These are phyloP conservation scores for Pythium apleroticum DNA, from an alignment of 352 stramenopile genomes.

Conservation along the genomic window DNA sequence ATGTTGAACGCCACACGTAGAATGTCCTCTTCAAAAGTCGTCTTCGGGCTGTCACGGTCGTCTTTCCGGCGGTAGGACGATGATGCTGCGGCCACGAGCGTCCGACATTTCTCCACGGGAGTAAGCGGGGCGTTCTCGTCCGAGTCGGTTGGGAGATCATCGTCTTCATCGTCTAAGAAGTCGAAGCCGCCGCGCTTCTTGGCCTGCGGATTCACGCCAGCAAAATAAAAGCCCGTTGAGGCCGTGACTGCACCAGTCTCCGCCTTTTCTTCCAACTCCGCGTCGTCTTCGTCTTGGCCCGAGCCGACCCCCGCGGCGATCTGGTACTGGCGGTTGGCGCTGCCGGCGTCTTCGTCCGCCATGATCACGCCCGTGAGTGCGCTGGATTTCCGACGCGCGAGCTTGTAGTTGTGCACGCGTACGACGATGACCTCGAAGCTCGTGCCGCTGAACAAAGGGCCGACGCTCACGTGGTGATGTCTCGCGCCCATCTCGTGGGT, in stretches of 20 bases:
- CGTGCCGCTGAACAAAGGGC: conserved; percentile 43
- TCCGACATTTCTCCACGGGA: not conserved
- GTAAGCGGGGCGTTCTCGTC: not conserved
- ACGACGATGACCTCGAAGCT: conserved; percentile 71
- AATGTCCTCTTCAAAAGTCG: conserved; percentile 47
- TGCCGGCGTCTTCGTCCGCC: conserved; percentile 49
- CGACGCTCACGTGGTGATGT: conserved; percentile 37
- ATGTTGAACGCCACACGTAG: conserved; percentile 61
- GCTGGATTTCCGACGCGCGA: conserved; percentile 51
- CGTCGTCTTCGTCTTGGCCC: conserved; percentile 26
- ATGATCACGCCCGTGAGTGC: conserved; percentile 41
- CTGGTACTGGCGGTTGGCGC: conserved; percentile 22
- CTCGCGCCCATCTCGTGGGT: conserved; percentile 22
- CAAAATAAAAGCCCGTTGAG: conserved; percentile 23
- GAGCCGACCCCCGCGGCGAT: not conserved
- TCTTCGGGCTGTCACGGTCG: not conserved
- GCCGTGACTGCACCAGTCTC: conserved; percentile 10
- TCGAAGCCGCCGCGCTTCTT: conserved; percentile 16
- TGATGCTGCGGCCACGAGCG: not conserved
- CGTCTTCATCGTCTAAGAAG: conserved; percentile 23
- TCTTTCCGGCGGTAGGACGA: not conserved
- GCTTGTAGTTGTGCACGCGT: conserved; percentile 52
- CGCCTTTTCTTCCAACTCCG: conserved; percentile 4
- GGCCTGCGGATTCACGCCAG: conserved; percentile 1
- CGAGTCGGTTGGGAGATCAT: conserved; percentile 10